A percentile compares a stretch with the other conserved stretches of the same genome.
Conservation (phyloP, 2,329 filamentous ascomycete species). For the Microsporum canis region DNA sequence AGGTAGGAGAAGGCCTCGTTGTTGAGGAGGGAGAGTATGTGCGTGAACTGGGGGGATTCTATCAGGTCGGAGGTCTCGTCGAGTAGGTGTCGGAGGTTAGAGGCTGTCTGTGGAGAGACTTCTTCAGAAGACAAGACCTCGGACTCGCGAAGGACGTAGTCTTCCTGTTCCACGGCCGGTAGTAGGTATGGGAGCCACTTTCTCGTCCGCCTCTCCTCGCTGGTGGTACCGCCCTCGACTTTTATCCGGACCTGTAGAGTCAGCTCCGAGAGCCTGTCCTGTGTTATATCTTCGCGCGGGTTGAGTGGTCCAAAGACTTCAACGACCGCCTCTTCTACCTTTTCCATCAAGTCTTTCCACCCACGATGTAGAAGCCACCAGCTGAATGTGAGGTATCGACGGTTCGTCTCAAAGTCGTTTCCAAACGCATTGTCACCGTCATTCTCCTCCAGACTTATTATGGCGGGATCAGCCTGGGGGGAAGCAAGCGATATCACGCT, state of each 20-base stretch:
- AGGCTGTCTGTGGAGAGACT: slow-evolving; percentile 26
- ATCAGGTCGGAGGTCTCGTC: slow-evolving; percentile 94
- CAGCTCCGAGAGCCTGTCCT: slow-evolving; percentile 67
- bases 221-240: slow-evolving; percentile 60
- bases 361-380: slow-evolving; percentile 95
- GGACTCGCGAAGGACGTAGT: slow-evolving; percentile 72
- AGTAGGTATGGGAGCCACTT: slow-evolving; percentile 79
- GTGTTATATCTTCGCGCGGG: slow-evolving; percentile 74
- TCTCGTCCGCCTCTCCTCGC: slow-evolving; percentile 48
- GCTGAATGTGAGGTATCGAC: slow-evolving; percentile 88
- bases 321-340: slow-evolving; percentile 73
- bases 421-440: slow-evolving; percentile 83
- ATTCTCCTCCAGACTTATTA: slow-evolving; percentile 83
- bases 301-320: slow-evolving; percentile 83
- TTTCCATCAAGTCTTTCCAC: slow-evolving; percentile 69
- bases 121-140: slow-evolving; percentile 47
- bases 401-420: slow-evolving; percentile 91
- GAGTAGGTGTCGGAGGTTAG: slow-evolving; percentile 65
- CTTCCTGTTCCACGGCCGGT: slow-evolving; percentile 66
- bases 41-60: slow-evolving; percentile 81
- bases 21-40: slow-evolving; percentile 74
- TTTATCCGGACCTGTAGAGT: slow-evolving; percentile 73
- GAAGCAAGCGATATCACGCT: slow-evolving; percentile 86
- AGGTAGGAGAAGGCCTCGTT: slow-evolving; percentile 78
- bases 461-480: slow-evolving; percentile 55